Base-by-base conservation (phyloP, 352 stramenopile species). In the Globisporangium ultimum region DNA sequence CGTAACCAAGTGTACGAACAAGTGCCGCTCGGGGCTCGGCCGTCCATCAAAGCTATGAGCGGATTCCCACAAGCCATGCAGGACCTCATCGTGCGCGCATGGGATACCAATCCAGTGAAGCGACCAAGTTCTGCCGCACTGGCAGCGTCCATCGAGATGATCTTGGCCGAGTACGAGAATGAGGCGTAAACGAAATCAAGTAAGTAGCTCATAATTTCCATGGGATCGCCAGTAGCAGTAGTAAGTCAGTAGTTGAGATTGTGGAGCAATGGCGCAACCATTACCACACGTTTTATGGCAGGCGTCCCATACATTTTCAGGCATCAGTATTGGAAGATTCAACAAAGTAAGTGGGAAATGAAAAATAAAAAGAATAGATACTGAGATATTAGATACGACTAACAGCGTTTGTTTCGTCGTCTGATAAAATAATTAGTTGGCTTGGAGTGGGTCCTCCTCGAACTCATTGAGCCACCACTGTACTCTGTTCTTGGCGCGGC, bases 391-490 rank as follows among this genome's bases (percentile, higher is more conserved):
- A 9, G 90, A 89, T 79, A 87, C 50, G 28, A 36, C 28, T 36
- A 8, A 10, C 53, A 89, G 18, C 64, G 85, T 57, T 55, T 68
- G 36, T 63, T 89, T 85, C 63, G 86, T 91, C 48, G 72, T 65
- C 43, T 56, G 9, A 52, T 24, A 40, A 40, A 11, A 20, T 48
- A 20, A 15, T 10, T 32, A 28, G 13, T 54, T 54, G 48, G 48
- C 38, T 48, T 72, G 52, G 3, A 87, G 58, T 32, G 67, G 71
- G 42, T 84, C 67, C 53, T 87, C 63, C n/a, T 85, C 76, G 46
- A 88, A 88, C 55, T 85, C 76, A 3, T 63, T 68, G 24, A 90
- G 65, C 80, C 80, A 90, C 80, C 80, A 90, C 62, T 86, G 78
- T 49, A 79, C 69, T 41, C 79, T 65, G 22, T 74, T 58, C 61